Base-by-base conservation (phyloP, 495 filamentous ascomycete genomes). In the Xylaria acuta region DNA sequence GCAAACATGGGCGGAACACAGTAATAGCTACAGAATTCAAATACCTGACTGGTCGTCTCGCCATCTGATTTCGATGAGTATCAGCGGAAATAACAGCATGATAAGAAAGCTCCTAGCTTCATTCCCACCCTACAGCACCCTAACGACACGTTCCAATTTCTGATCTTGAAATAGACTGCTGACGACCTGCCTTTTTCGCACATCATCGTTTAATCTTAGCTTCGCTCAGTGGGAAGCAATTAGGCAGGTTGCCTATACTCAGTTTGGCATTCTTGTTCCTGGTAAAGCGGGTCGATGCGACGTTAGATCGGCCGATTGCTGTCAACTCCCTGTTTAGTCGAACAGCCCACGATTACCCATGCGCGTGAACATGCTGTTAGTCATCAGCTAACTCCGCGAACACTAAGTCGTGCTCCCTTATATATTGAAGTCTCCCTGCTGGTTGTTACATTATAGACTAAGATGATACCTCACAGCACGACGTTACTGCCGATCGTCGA, bases 401-500 rank as follows among this genome's bases (percentile, higher is more conserved):
- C 34, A 34, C 18, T 34, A 45, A 45, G 27, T 54, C 34, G 41
- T 43, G 20, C 20, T 49, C 65, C 20, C 49, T 71, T 32, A 36
- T 64, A 70, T 20, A 40, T 18, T 30, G 38, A 53, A 60, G 9
- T 40, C 9, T 30, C 36, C 22, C 41, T 41, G 18, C 9, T 47
- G 43, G n/a, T n/a, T 70, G 68, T 43, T 40, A 70, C 45, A 43
- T 64, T 45, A 64, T 30, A 11, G 43, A 38, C 43, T 22, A 32
- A 41, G 68, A 70, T 70, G 56, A 65, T 59, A 71, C 69, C 69
- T 65, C 40, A 27, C 34, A 53, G 69, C 69, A 71, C 59, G 36
- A 65, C 62, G 69, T 71, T 70, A 70, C 68, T 63, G 22, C 68
- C 68, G 68, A 70, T 63, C 58, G 58, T 40, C 58, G 30, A 70